A percentile compares a stretch with the other conserved stretches of the same genome.
Evolutionary conservation across 1,284 basidiomycete species (phyloP).

Genomic region (Ustilago nuda): DNA sequence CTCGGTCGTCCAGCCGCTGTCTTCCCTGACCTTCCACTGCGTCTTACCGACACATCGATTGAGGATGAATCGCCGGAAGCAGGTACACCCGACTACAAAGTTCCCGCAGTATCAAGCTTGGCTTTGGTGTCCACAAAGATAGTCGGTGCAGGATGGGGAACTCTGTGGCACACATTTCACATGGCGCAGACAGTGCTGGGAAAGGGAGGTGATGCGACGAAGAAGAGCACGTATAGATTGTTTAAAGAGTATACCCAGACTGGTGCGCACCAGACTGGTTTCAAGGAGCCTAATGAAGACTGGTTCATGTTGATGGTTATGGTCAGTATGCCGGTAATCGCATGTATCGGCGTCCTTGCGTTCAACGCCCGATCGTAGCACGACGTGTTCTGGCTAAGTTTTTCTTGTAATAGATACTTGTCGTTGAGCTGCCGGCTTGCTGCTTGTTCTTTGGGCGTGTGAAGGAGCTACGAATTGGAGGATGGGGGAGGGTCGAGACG

Average conservation of each 20-base stretch:
- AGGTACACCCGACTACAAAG: conserved; percentile 55
- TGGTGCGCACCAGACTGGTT: conserved; percentile 33
- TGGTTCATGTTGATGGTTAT: conserved; percentile 33
- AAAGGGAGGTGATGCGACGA: conserved; percentile 13
- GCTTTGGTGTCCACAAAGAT: conserved; percentile 62
- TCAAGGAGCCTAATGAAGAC: conserved; percentile 43
- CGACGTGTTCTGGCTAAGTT: background rate
- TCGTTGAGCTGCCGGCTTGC: no score
- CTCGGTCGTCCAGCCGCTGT: conserved; percentile 79
- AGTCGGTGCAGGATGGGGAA: conserved; percentile 65
- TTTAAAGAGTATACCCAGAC: conserved; percentile 34
- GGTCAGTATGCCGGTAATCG: conserved; percentile 23
- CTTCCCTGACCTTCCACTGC: conserved; percentile 75
- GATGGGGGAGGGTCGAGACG: no score
- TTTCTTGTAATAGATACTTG: no score
- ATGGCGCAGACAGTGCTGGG: conserved; percentile 43
- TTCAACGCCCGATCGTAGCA: conserved; percentile 10
- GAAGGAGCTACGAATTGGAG: no score
- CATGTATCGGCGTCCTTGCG: conserved; percentile 21
- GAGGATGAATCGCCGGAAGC: conserved; percentile 38
- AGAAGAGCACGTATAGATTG: conserved; percentile 18
- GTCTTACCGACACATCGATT: conserved; percentile 53
- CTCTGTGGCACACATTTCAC: conserved; percentile 49
- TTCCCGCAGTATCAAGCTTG: conserved; percentile 55
- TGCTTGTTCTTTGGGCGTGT: no score